Evolutionary conservation across 2,329 filamentous ascomycete genomes (phyloP), one percentile per base, ranked within the genome.

Genomic region (Ramularia endophylla): DNA sequence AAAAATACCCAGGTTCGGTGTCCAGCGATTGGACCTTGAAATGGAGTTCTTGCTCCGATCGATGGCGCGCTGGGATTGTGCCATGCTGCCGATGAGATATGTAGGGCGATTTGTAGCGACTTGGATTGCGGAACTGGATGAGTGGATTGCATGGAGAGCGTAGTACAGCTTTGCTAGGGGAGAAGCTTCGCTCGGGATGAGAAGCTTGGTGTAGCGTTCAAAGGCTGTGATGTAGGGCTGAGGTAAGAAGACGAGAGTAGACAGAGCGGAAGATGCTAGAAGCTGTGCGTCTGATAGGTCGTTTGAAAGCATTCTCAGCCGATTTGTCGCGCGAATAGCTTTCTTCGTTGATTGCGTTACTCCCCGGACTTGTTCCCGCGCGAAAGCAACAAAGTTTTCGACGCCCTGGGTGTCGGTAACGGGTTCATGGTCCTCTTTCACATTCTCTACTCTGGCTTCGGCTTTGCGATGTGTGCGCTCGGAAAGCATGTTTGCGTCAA

Each of bases 311-410:
- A 85, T 79, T 34, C 80, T 80, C 19, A 90, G 66, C 45, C 78
- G 77, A 59, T 92, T 90, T 17, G 84, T 81, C 42, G 87, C 78
- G 43, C 90, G 80, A 28, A 92, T 82, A 38, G 94, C 79, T 53
- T 81, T 87, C 63, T 85, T 86, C 1, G 85, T 90, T 40, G 86
- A 83, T 55, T 84, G 81, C 56, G 89, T 89, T 45, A 97, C 80
- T 49, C 83, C 80, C 37, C 88, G 81, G 28, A 98, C 82, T 64
- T 88, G 89, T 41, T 97, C 90, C 54, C 87, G 80, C 15, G 90
- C 90, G 59, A 95, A 86, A 38, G 87, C 82, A 39, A 95, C 82
- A 63, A 98, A 95, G 54, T 92, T 82, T 58, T 97, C 90, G 2
- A 95, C 88, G 64, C 95, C 90, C 19, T 81, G 78, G 35, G 39